Evolutionary conservation across 495 filamentous ascomycete species (phyloP).

Genomic region (Acidomyces sp.): DNA sequence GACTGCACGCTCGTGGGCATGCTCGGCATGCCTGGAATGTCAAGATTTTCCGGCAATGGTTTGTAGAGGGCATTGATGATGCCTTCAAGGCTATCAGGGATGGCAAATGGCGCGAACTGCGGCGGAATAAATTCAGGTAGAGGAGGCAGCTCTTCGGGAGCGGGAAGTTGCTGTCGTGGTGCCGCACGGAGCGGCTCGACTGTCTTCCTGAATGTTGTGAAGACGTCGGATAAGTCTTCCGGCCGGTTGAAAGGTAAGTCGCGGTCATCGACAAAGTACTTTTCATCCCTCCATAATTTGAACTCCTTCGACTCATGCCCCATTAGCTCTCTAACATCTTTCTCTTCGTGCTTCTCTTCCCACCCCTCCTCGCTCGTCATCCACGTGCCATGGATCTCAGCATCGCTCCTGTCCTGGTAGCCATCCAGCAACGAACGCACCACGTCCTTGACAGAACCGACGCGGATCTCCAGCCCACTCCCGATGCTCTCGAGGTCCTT

Average conservation of each 20-base stretch:
- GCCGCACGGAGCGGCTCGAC: constrained; percentile 50
- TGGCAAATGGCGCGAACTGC: constrained; percentile 45
- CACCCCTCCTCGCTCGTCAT: constrained; percentile 51
- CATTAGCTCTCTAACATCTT: constrained; percentile 36
- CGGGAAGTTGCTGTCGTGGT: constrained; percentile 38
- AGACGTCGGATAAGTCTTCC: constrained; percentile 49
- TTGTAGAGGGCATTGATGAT: constrained; percentile 38
- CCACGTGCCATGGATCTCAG: constrained; percentile 49
- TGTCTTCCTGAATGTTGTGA: constrained; percentile 53
- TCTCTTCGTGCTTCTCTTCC: constrained; percentile 52
- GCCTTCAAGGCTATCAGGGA: constrained; percentile 39
- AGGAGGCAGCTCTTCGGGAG: constrained; percentile 38
- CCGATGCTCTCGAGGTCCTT: constrained; percentile 38
- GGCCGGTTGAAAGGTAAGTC: constrained; percentile 39
- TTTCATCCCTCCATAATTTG: constrained; percentile 52
- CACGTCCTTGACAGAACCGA: constrained; percentile 43
- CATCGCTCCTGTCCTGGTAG: constrained; percentile 27
- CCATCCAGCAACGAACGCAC: constrained; percentile 38
- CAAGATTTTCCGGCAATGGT: constrained; percentile 32
- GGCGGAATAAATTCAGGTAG: constrained; percentile 39
- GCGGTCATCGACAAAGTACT: constrained; percentile 58
- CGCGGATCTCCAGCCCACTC: constrained; percentile 49
- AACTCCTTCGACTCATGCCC: constrained; percentile 38
- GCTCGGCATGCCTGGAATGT: constrained; percentile 30
- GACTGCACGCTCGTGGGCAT: constrained; percentile 35